These are phyloP conservation scores for Cladosporium halotolerans DNA, from an alignment of 2,329 filamentous ascomycete species.

Conservation along the genomic window DNA sequence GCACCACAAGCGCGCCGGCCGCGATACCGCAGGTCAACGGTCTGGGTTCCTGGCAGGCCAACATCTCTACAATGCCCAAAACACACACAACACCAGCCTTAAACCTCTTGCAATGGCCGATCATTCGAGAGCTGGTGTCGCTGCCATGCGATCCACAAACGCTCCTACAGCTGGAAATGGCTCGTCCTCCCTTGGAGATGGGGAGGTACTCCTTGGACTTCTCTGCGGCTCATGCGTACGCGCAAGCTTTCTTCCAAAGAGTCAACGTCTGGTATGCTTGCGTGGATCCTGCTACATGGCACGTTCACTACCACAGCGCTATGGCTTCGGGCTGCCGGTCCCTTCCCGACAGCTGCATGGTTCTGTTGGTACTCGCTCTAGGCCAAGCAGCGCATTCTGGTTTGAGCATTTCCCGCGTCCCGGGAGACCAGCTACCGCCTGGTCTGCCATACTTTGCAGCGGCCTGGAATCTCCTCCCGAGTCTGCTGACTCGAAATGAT, in stretches of 20 bases:
- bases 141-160: constrained; percentile 74
- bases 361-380: constrained; percentile 69
- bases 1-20: constrained; percentile 31
- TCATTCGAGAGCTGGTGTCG: constrained; percentile 71
- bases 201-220: constrained; percentile 40
- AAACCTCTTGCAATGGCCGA: constrained; percentile 72
- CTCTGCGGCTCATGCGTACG: constrained; percentile 58
- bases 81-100: constrained; percentile 74
- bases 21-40: constrained; percentile 44
- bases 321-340: constrained; percentile 70
- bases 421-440: constrained; percentile 63
- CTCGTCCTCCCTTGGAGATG: constrained; percentile 63
- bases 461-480: constrained; percentile 70
- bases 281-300: constrained; percentile 77
- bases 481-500: constrained; percentile 72
- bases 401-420: constrained; percentile 63
- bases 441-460: constrained; percentile 75
- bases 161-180: constrained; percentile 75
- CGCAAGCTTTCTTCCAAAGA: constrained; percentile 71
- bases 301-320: constrained; percentile 66
- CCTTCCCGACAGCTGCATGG: constrained; percentile 75
- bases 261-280: constrained; percentile 84
- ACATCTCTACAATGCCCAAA: constrained; percentile 82
- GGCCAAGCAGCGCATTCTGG: constrained; percentile 70
- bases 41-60: constrained; percentile 67